Conservation (phyloP, 2,329 filamentous ascomycete species). For the Botrytis galanthina region DNA sequence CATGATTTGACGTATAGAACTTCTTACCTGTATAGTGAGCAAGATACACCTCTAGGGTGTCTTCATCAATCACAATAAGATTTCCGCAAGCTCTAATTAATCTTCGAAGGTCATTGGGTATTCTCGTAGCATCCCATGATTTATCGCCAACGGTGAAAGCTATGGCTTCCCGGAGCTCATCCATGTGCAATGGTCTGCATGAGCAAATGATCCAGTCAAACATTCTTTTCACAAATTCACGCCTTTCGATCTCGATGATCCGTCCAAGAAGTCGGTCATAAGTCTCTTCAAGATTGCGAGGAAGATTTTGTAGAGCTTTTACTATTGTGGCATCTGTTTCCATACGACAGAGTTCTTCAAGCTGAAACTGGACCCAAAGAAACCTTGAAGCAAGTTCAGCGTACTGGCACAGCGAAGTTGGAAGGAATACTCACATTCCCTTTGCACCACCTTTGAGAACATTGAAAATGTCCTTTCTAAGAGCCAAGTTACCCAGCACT, state of each 20-base stretch:
- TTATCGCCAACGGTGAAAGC: not conserved
- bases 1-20: not conserved
- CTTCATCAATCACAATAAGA: not conserved
- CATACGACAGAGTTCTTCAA: not conserved
- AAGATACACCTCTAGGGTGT: not conserved
- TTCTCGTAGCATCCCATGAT: not conserved
- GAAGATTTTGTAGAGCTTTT: conserved; percentile 21
- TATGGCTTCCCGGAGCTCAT: conserved; percentile 23
- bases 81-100: conserved; percentile 4
- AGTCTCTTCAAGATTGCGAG: conserved; percentile 22
- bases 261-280: conserved; percentile 24
- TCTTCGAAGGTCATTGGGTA: conserved; percentile 13
- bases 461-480: not conserved
- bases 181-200: conserved; percentile 15
- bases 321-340: conserved; percentile 23
- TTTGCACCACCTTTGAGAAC: not conserved
- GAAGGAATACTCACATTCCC: not conserved
- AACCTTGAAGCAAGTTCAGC: not conserved
- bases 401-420: not conserved
- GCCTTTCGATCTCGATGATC: conserved; percentile 16
- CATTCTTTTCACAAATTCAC: conserved; percentile 20
- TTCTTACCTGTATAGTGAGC: not conserved
- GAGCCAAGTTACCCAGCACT: not conserved
- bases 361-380: not conserved
- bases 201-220: conserved; percentile 25